Conservation (phyloP, 2,329 filamentous ascomycete species). For the Talaromyces sp. region DNA sequence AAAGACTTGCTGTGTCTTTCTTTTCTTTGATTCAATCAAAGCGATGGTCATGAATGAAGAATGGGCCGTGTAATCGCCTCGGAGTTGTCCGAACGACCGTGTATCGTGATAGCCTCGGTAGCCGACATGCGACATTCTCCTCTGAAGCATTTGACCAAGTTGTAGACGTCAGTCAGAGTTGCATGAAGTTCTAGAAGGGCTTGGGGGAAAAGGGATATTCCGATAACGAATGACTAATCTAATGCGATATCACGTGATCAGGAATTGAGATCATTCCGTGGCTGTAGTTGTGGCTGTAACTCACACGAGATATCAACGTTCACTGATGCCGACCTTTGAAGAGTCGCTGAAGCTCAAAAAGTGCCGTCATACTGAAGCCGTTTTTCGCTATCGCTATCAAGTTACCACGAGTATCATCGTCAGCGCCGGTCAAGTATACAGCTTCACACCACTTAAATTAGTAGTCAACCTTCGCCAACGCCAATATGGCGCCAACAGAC, state of each 20-base stretch:
- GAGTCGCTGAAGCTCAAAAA: neutral
- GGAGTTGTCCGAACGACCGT: neutral
- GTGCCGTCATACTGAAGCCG: neutral
- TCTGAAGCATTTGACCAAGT: neutral
- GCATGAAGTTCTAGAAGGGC: neutral
- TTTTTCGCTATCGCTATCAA: neutral
- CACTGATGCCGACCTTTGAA: neutral
- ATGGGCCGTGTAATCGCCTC: neutral
- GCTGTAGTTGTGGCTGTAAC: neutral
- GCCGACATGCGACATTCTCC: neutral
- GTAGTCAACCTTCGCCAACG: too few relatives aligned
- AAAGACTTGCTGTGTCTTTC: neutral
- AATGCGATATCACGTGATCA: neutral
- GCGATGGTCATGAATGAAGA: neutral
- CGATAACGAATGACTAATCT: neutral
- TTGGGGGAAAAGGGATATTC: neutral
- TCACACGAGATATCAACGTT: neutral
- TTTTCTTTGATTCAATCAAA: slow-evolving; percentile 2
- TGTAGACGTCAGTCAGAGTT: neutral
- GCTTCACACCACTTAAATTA: neutral
- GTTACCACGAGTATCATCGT: neutral
- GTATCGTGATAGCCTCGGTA: neutral
- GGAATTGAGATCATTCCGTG: neutral
- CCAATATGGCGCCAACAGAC: slow-evolving; percentile 36
- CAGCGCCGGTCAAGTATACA: neutral